These are phyloP conservation scores for Vitis vinifera DNA, from an alignment of 164 flowering plant genomes.

Conservation along the genomic window DNA sequence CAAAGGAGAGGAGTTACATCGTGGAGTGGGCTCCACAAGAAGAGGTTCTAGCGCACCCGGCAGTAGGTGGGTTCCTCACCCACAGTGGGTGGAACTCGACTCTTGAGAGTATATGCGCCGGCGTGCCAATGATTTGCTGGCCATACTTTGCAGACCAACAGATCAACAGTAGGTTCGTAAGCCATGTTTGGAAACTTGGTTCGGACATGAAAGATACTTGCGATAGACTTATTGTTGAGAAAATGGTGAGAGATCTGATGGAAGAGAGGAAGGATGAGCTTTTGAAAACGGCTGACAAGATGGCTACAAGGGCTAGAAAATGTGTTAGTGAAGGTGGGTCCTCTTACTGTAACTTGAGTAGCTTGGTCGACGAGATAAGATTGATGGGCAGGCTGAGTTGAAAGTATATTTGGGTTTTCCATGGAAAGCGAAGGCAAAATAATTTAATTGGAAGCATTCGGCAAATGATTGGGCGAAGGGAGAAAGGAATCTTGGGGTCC, in stretches of 20 bases:
- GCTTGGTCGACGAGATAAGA: constrained; percentile 28
- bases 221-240: constrained; percentile 24
- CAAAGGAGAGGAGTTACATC: constrained; percentile 26
- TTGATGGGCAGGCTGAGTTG: neutral
- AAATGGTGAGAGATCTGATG: constrained; percentile 34
- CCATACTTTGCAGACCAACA: constrained; percentile 44
- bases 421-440: too few relatives aligned
- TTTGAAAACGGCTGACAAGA: neutral
- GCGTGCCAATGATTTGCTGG: constrained; percentile 48
- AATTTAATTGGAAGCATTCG: too few relatives aligned
- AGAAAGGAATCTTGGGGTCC: too few relatives aligned
- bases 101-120: constrained; percentile 37
- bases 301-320: constrained; percentile 18
- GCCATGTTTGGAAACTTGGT: constrained; percentile 41
- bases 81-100: constrained; percentile 57
- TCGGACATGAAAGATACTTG: constrained; percentile 38
- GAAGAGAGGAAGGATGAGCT: constrained; percentile 25
- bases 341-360: constrained; percentile 22
- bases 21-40: constrained; percentile 50
- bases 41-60: constrained; percentile 38
- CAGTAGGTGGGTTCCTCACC: constrained; percentile 47
- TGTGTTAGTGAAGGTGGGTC: constrained; percentile 30
- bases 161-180: constrained; percentile 35
- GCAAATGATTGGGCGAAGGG: too few relatives aligned
- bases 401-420: too few relatives aligned